A percentile compares a stretch with the other conserved stretches of the same genome.
phyloP scores from a whole-genome alignment of 1,284 basidiomycete species.

The Polyporus tsugae region DNA sequence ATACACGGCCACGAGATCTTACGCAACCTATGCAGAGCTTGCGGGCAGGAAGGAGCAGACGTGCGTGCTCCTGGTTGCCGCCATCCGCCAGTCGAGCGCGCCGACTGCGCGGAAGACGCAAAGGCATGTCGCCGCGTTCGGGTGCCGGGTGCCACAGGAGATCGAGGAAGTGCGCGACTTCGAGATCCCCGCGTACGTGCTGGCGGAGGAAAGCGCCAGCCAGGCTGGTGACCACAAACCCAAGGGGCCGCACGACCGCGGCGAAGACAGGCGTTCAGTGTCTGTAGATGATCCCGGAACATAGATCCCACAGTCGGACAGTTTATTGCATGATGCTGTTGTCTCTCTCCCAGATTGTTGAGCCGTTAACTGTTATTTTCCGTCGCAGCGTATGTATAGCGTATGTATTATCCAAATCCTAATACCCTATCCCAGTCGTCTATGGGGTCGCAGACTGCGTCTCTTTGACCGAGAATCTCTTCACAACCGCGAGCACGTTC shows the following conservation, averaged over 20 bases:
- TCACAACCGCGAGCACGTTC: conserved; percentile 34
- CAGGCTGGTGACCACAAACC: conserved; percentile 16
- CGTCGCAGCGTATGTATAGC: conserved; percentile 30
- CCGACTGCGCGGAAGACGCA: conserved; percentile 58
- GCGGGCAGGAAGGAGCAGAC: conserved; percentile 35
- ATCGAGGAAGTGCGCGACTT: conserved; percentile 57
- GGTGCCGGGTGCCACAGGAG: conserved; percentile 55
- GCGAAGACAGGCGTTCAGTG: background rate
- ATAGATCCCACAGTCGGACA: conserved; percentile 2
- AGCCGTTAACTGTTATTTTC: conserved; percentile 4
- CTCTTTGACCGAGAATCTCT: conserved; percentile 19
- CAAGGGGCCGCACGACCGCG: conserved; percentile 14
- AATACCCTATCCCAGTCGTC: conserved; percentile 12
- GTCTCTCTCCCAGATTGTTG: background rate
- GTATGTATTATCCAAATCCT: conserved; percentile 25
- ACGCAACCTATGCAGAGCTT: conserved; percentile 31
- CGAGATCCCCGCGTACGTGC: conserved; percentile 55
- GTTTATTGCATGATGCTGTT: conserved; percentile 16
- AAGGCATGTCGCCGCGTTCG: conserved; percentile 64
- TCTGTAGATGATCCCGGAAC: conserved; percentile 1
- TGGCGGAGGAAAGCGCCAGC: conserved; percentile 22
- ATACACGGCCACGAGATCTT: conserved; percentile 19
- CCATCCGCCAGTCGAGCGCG: conserved; percentile 54
- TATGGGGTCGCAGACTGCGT: conserved; percentile 15
- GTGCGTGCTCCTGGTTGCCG: conserved; percentile 57